These are phyloP conservation scores for Metschnikowia gruessii DNA, from an alignment of 805 yeast genomes.

Conservation along the genomic window DNA sequence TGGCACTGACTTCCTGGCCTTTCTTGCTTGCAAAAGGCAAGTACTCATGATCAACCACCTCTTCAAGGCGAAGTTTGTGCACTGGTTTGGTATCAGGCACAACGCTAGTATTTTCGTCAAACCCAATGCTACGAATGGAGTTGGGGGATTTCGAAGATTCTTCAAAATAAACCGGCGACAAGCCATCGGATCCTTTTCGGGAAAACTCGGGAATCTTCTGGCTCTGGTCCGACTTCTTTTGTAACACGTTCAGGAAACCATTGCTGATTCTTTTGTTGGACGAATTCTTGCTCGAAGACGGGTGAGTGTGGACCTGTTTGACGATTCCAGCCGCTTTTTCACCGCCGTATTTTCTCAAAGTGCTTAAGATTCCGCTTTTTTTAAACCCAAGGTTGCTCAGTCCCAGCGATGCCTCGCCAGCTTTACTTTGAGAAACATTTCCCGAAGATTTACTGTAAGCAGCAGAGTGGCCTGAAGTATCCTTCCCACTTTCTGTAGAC, in stretches of 20 bases:
- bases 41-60: slow-evolving; percentile 12
- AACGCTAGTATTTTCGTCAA: not conserved
- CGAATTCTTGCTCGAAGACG: slow-evolving; percentile 2
- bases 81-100: not conserved
- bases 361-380: slow-evolving; percentile 38
- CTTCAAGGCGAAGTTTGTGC: not conserved
- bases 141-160: slow-evolving; percentile 12
- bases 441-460: too few relatives aligned
- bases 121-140: slow-evolving; percentile 8
- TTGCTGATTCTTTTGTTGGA: slow-evolving; percentile 11
- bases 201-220: not conserved
- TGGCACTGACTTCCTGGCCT: slow-evolving; percentile 17
- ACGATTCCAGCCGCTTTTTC: slow-evolving; percentile 39
- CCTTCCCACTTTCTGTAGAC: too few relatives aligned
- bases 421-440: not conserved
- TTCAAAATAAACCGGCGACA: not conserved
- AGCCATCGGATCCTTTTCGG: not conserved
- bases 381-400: slow-evolving; percentile 13
- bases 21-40: slow-evolving; percentile 13
- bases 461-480: too few relatives aligned
- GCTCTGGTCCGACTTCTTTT: not conserved
- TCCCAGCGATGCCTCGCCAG: slow-evolving; percentile 11
- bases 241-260: slow-evolving; percentile 6
- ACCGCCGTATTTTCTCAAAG: slow-evolving; percentile 40
- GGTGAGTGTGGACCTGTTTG: slow-evolving; percentile 24